Evolutionary conservation across 2,329 filamentous ascomycete genomes (phyloP), one percentile per base, ranked within the genome.

Genomic region (Penicillium sp.): DNA sequence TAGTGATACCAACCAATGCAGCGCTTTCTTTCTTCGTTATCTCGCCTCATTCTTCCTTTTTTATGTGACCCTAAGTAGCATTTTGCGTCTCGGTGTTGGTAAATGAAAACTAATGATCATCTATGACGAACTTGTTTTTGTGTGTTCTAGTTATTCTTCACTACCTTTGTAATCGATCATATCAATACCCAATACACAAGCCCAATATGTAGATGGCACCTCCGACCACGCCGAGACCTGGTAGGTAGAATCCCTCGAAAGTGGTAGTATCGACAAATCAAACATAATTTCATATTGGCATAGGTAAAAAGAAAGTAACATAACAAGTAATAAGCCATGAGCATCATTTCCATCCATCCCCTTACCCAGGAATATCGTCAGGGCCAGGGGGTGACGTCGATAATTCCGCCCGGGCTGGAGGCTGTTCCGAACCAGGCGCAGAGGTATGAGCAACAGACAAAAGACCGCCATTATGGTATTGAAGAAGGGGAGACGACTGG

Each of bases 1-100:
- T 28, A 57, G 57, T 61, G 55, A 63, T 60, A 60, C 58, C 57
- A 57, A 53, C 44, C 13, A 25, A 33, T 50, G 48, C 54, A 53
- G 50, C 25, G n/a, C 19, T 51, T 43, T 45, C 12, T 27, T 43
- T 25, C 19, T 47, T 43, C n/a, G n/a, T n/a, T n/a, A n/a, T 54
- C 22, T 25, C 16, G 16, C 19, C 19, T 51, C 41, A 40, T 14
- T 27, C 41, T 25, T 25, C 45, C 41, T 54, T 43, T 44, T 46
- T 53, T 43, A 41, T 47, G 54, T 41, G 50, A 46, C 43, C 50
- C 30, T 50, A 48, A 50, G 43, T 52, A 46, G 57, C 55, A 54
- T 61, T 49, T 57, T 49, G 41, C 53, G 50, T 52, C 50, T 55
- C 55, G 60, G 52, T 60, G 50, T 57, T 57, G 52, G 42, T 54